These are phyloP conservation scores for Hanseniaspora uvarum DNA, from an alignment of 1,139 yeast species.

Conservation along the genomic window DNA sequence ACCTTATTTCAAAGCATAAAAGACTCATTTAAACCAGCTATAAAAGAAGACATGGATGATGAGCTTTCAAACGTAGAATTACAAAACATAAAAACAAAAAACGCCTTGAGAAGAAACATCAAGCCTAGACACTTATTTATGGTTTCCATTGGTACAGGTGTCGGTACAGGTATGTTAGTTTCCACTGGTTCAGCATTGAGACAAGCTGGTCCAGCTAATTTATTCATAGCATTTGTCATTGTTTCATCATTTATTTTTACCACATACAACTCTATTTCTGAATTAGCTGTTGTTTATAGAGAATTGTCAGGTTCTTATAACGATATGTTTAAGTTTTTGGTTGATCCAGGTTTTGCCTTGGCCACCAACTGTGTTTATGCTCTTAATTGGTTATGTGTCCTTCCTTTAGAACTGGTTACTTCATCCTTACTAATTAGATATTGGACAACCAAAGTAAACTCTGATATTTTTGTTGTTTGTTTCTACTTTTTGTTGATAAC, in stretches of 20 bases:
- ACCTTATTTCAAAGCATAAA: slow-evolving; percentile 22
- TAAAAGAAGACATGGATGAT: slow-evolving; percentile 6
- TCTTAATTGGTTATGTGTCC: slow-evolving; percentile 66
- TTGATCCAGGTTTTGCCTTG: slow-evolving; percentile 71
- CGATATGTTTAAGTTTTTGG: slow-evolving; percentile 51
- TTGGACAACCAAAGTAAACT: slow-evolving; percentile 50
- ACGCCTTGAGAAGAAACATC: slow-evolving; percentile 39
- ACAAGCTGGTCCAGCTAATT: slow-evolving; percentile 70
- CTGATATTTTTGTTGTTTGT: slow-evolving; percentile 55
- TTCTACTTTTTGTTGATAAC: slow-evolving; percentile 47
- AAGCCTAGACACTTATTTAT: slow-evolving; percentile 45
- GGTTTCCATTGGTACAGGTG: slow-evolving; percentile 76
- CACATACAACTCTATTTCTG: slow-evolving; percentile 74
- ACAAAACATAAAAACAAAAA: slow-evolving; percentile 19
- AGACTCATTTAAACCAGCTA: slow-evolving; percentile 26
- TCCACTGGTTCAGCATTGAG: slow-evolving; percentile 61
- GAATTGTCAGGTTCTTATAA: slow-evolving; percentile 74
- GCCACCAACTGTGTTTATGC: slow-evolving; percentile 73
- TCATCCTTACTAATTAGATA: slow-evolving; percentile 58
- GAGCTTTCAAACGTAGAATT: slow-evolving; percentile 21
- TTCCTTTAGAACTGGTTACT: slow-evolving; percentile 71
- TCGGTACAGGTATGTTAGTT: slow-evolving; percentile 68
- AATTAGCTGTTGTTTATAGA: slow-evolving; percentile 59
- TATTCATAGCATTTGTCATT: slow-evolving; percentile 56
- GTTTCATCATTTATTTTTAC: slow-evolving; percentile 59